Conservation (phyloP, 306 rosid species). For the Prosopis cineraria region DNA sequence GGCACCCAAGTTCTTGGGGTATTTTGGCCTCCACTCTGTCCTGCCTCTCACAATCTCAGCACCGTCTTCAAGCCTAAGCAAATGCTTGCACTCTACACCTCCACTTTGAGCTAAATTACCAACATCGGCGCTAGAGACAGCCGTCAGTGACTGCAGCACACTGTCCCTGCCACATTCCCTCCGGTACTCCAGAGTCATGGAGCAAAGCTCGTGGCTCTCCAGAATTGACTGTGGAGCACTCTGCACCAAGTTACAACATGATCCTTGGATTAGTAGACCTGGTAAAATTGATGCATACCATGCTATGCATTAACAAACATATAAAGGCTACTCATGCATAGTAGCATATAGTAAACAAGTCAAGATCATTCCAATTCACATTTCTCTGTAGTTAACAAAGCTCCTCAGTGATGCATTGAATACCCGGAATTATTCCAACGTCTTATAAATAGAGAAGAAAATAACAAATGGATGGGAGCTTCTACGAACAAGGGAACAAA, state of each 20-base stretch:
- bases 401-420: constrained; percentile 20
- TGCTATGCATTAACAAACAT: constrained; percentile 1
- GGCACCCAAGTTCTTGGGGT: constrained; percentile 48
- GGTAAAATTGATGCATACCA: constrained; percentile 11
- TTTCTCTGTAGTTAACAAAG: not conserved
- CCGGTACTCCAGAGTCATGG: constrained; percentile 90
- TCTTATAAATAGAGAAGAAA: too few species aligned
- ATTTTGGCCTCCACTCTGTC: constrained; percentile 92
- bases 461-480: constrained; percentile 10
- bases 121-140: constrained; percentile 56
- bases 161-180: constrained; percentile 99
- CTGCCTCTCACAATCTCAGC: constrained; percentile 90
- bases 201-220: constrained; percentile 88
- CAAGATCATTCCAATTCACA: not conserved
- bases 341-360: not conserved
- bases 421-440: not conserved
- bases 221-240: constrained; percentile 89
- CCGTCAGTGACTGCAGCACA: constrained; percentile 80
- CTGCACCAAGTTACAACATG: constrained; percentile 52
- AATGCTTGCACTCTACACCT: constrained; percentile 81
- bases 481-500: constrained; percentile 23
- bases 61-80: constrained; percentile 87
- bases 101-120: constrained; percentile 59
- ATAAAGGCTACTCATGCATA: not conserved
- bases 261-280: constrained; percentile 5